A percentile compares a stretch with the other conserved stretches of the same genome.
Conservation (phyloP, 768 basidiomycete species). For the Suillus luteus region DNA sequence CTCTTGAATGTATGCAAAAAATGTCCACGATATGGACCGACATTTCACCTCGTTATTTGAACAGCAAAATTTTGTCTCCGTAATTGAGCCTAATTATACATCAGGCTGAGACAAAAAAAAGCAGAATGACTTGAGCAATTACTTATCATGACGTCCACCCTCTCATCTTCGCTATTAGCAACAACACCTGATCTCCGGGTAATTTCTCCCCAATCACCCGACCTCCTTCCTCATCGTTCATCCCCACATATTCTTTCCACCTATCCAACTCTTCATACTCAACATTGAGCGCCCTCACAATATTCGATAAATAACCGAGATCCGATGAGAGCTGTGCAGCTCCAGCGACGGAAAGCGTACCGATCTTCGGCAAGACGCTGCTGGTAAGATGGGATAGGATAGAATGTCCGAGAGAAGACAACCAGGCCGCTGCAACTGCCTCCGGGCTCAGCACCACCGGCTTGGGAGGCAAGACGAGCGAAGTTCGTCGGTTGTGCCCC, state of each 20-base stretch:
- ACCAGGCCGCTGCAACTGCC: conserved; percentile 86
- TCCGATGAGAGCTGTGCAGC: conserved; percentile 86
- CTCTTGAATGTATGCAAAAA: not conserved
- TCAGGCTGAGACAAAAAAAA: not conserved
- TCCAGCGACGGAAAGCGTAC: conserved; percentile 60
- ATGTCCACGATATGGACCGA: not conserved
- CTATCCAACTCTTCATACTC: conserved; percentile 76
- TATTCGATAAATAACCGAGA: conserved; percentile 87
- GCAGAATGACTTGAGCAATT: not conserved
- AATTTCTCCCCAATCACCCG: conserved; percentile 21
- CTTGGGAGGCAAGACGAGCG: conserved; percentile 38
- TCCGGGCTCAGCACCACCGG: conserved; percentile 61
- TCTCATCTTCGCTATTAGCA: conserved; percentile 34
- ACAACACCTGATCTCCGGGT: conserved; percentile 21
- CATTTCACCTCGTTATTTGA: conserved; percentile 15
- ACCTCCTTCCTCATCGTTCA: conserved; percentile 52
- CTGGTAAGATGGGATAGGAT: conserved; percentile 74
- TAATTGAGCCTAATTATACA: not conserved
- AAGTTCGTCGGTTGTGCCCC: conserved; percentile 44
- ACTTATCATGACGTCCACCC: conserved; percentile 25
- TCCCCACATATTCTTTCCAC: conserved; percentile 74
- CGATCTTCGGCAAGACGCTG: conserved; percentile 71
- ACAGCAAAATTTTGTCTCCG: not conserved
- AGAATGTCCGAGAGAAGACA: conserved; percentile 84
- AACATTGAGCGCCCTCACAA: conserved; percentile 87